Evolutionary conservation across 164 flowering plant genomes (phyloP).

Genomic region (Vitis amurensis): DNA sequence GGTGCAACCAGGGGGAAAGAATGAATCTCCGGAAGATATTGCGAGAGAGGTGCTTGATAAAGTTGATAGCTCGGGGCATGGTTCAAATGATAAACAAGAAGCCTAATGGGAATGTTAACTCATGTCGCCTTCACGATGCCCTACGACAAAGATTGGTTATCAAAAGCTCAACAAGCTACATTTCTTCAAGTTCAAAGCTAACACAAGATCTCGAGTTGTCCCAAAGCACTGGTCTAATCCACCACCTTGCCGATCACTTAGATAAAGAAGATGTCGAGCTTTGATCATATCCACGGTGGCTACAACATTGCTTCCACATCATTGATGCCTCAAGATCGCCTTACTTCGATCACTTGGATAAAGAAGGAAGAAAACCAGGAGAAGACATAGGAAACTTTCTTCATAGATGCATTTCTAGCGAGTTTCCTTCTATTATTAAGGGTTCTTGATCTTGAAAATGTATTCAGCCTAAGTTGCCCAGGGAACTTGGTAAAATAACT

Average conservation of each 20-base stretch:
- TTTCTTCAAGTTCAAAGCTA: too few relatives aligned
- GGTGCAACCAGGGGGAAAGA: too few relatives aligned
- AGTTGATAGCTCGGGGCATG: too few relatives aligned
- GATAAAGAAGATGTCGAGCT: neutral
- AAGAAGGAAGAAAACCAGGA: neutral
- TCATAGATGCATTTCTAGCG: neutral
- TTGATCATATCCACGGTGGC: neutral
- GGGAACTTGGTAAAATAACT: conserved; percentile 18
- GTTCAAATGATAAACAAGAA: too few relatives aligned
- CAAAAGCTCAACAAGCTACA: too few relatives aligned
- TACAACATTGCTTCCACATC: neutral
- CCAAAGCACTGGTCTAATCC: neutral
- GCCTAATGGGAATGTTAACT: too few relatives aligned
- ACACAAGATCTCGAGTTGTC: neutral
- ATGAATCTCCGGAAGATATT: too few relatives aligned
- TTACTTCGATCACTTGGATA: conserved; percentile 1
- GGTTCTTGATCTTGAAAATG: conserved; percentile 36
- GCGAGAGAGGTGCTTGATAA: too few relatives aligned
- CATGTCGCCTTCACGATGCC: too few relatives aligned
- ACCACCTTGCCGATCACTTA: neutral
- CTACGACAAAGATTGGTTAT: too few relatives aligned
- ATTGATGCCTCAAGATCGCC: too few relatives aligned
- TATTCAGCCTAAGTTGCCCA: conserved; percentile 27
- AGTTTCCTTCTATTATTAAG: conserved; percentile 18
- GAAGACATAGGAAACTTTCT: conserved; percentile 1